Conservation (phyloP, 2,329 filamentous ascomycete genomes). For the Talaromyces verruculosus region DNA sequence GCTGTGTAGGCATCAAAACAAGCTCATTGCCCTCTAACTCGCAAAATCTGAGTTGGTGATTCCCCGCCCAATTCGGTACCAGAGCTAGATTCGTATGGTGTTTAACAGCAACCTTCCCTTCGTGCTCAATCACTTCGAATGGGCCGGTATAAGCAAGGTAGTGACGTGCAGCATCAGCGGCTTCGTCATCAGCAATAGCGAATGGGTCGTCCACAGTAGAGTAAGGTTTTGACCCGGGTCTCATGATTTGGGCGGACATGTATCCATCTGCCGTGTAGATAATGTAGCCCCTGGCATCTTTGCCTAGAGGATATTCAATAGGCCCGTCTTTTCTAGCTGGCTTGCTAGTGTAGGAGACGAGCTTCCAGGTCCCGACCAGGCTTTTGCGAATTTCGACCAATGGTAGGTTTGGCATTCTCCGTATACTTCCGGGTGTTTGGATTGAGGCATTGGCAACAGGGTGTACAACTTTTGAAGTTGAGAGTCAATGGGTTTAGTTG, state of each 20-base stretch:
- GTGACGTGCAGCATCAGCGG: background rate
- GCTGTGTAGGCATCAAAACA: background rate
- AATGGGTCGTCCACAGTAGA: background rate
- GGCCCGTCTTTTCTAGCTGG: background rate
- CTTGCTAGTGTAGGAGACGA: background rate
- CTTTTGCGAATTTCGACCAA: background rate
- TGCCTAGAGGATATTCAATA: background rate
- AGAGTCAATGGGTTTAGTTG: background rate
- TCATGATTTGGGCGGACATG: constrained; percentile 2
- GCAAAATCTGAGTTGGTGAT: background rate
- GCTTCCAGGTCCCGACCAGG: background rate
- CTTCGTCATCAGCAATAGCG: background rate
- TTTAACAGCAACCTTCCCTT: background rate
- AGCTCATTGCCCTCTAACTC: background rate
- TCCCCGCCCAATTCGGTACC: background rate
- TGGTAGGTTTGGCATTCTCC: background rate
- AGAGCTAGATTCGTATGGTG: background rate
- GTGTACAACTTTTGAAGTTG: background rate
- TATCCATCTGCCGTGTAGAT: constrained; percentile 6
- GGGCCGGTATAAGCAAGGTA: background rate
- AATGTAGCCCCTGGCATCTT: background rate
- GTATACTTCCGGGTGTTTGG: background rate
- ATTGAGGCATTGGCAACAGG: background rate
- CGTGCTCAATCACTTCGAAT: background rate
- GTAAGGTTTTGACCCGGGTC: background rate